Evolutionary conservation across 2,329 filamentous ascomycete species (phyloP).

Genomic region (Hymenoscyphus repandus): DNA sequence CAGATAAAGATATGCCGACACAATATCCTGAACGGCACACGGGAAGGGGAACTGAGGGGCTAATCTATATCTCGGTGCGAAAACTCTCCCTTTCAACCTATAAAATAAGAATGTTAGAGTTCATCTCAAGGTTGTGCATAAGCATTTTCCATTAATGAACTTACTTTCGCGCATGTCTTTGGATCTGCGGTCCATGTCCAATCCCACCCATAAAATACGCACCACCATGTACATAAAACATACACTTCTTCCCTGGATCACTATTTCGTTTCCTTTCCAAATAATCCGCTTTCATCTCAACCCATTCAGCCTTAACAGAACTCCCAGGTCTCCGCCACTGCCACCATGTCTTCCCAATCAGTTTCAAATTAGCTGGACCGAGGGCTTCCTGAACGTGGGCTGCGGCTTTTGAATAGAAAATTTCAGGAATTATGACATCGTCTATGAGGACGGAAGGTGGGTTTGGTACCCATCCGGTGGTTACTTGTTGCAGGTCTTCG

Average conservation of each 20-base stretch:
- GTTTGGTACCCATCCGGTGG: slow-evolving; percentile 77
- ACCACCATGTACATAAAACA: slow-evolving; percentile 86
- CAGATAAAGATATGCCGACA: no score
- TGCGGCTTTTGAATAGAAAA: slow-evolving; percentile 21
- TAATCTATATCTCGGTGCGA: slow-evolving; percentile 78
- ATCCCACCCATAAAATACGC: slow-evolving; percentile 91
- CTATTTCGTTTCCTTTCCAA: slow-evolving; percentile 58
- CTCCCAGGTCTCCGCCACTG: slow-evolving; percentile 66
- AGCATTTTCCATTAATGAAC: neutral
- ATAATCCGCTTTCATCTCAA: slow-evolving; percentile 83
- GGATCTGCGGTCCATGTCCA: slow-evolving; percentile 90
- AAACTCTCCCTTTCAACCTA: slow-evolving; percentile 68
- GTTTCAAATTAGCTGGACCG: slow-evolving; percentile 57
- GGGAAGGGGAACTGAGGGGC: slow-evolving; percentile 90
- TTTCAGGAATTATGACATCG: slow-evolving; percentile 54
- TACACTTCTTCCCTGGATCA: slow-evolving; percentile 63
- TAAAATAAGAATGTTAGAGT: neutral
- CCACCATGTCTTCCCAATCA: slow-evolving; percentile 82
- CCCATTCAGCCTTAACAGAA: slow-evolving; percentile 76
- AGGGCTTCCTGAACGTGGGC: slow-evolving; percentile 57
- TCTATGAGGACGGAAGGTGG: slow-evolving; percentile 80
- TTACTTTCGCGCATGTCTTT: slow-evolving; percentile 80
- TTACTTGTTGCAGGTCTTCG: slow-evolving; percentile 86
- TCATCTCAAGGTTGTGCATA: neutral
- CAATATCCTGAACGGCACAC: slow-evolving; percentile 55